A percentile compares a stretch with the other conserved stretches of the same genome.
phyloP scores from a whole-genome alignment of 2,329 filamentous ascomycete genomes.

The Talaromyces sp. region DNA sequence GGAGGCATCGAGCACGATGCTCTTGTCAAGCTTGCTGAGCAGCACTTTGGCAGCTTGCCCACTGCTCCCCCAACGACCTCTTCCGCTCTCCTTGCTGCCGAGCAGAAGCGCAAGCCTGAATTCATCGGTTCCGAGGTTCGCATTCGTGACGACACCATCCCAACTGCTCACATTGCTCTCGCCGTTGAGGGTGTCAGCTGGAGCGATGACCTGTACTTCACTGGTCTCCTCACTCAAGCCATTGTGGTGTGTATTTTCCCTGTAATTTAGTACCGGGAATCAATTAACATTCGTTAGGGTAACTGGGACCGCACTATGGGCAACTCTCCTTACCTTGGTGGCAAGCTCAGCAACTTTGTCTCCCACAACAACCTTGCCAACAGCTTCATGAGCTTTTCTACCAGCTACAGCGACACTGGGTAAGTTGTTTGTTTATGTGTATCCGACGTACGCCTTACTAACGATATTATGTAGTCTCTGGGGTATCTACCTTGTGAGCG shows the following conservation, averaged over 20 bases:
- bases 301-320: slow-evolving; percentile 99
- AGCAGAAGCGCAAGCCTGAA: slow-evolving; percentile 80
- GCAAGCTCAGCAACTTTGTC: slow-evolving; percentile 93
- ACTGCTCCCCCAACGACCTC: slow-evolving; percentile 68
- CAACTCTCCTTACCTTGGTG: slow-evolving; percentile 93
- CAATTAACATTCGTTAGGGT: slow-evolving; percentile 42
- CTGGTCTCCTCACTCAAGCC: slow-evolving; percentile 91
- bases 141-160: slow-evolving; percentile 92
- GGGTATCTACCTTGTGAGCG: slow-evolving; percentile 97
- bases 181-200: slow-evolving; percentile 99
- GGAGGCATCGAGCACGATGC: slow-evolving; percentile 91
- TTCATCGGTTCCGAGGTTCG: slow-evolving; percentile 96
- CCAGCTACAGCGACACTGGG: slow-evolving; percentile 99
- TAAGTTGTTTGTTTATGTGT: slow-evolving; percentile 47
- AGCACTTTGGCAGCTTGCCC: slow-evolving; percentile 83
- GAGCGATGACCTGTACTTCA: slow-evolving; percentile 99
- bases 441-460: slow-evolving; percentile 1
- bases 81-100: slow-evolving; percentile 66
- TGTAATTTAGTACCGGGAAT: background rate
- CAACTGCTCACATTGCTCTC: slow-evolving; percentile 95
- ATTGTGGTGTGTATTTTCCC: slow-evolving; percentile 57
- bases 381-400: slow-evolving; percentile 99
- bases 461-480: slow-evolving; percentile 65
- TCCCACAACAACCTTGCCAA: slow-evolving; percentile 95
- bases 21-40: slow-evolving; percentile 92